These are phyloP conservation scores for Termitomyces sp. DNA, from an alignment of 768 basidiomycete genomes.

Conservation along the genomic window DNA sequence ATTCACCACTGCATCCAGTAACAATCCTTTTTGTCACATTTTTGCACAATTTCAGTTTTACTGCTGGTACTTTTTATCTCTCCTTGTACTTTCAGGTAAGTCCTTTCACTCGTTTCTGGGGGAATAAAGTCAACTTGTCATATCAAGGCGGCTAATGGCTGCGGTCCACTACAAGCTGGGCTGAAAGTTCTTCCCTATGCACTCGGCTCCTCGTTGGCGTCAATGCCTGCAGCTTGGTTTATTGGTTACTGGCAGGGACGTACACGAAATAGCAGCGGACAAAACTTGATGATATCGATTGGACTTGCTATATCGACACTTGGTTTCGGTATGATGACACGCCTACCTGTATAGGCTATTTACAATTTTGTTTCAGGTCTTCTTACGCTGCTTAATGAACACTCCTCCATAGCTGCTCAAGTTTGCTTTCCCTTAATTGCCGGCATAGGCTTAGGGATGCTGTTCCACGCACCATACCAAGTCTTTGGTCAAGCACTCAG, in stretches of 20 bases:
- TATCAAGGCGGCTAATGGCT: conserved; percentile 61
- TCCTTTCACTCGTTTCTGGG: conserved; percentile 8
- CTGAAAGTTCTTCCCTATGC: conserved; percentile 78
- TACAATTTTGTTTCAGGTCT: conserved; percentile 42
- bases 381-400: conserved; percentile 55
- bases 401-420: conserved; percentile 40
- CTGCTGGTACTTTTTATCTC: conserved; percentile 81
- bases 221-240: conserved; percentile 83
- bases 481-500: conserved; percentile 65
- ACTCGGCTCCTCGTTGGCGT: conserved; percentile 78
- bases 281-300: conserved; percentile 56
- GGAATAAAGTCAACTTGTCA: neutral
- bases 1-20: conserved; percentile 33
- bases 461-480: conserved; percentile 84
- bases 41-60: conserved; percentile 81
- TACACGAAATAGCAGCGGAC: conserved; percentile 52
- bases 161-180: conserved; percentile 68
- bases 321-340: conserved; percentile 60
- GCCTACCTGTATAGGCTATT: neutral
- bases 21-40: conserved; percentile 65
- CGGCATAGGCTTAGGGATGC: conserved; percentile 75
- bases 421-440: conserved; percentile 61
- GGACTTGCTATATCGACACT: conserved; percentile 63
- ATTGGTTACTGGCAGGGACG: conserved; percentile 62
- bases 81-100: conserved; percentile 76